These are phyloP conservation scores for Urtica urens DNA, from an alignment of 306 rosid species.

Conservation along the genomic window DNA sequence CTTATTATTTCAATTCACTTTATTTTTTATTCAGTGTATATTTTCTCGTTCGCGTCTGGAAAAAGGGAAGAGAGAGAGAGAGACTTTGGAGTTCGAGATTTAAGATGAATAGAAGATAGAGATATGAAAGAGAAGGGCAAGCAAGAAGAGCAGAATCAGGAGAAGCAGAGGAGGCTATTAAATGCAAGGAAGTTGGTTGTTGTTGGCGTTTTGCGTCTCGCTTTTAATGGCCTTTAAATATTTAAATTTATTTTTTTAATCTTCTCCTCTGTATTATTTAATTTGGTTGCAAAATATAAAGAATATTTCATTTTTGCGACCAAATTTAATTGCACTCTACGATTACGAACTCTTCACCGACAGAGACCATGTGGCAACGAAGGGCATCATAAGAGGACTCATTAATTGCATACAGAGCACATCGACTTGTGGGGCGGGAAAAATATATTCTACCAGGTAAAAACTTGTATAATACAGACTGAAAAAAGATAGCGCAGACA, in stretches of 20 bases:
- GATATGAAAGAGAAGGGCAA: background rate
- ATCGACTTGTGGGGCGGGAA: too few species aligned
- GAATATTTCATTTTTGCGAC: too few species aligned
- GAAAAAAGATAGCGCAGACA: too few species aligned
- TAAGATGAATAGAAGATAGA: slow-evolving; percentile 3
- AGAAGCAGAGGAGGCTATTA: background rate
- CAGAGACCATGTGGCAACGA: background rate
- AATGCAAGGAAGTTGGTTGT: slow-evolving; percentile 2
- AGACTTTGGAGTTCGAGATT: background rate
- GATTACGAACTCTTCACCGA: too few species aligned
- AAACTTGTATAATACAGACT: too few species aligned
- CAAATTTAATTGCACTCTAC: background rate
- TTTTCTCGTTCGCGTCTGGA: too few species aligned
- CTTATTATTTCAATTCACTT: background rate
- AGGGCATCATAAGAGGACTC: background rate
- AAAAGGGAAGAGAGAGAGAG: background rate
- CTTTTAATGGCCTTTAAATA: background rate
- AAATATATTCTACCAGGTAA: too few species aligned
- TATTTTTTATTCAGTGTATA: too few species aligned
- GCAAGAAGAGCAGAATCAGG: slow-evolving; percentile 5
- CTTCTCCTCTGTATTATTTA: too few species aligned
- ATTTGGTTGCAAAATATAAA: too few species aligned
- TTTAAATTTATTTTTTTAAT: background rate
- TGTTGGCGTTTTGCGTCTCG: slow-evolving; percentile 10
- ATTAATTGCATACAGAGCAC: too few species aligned